Percentiles rank a stretch among this genome's conserved stretches.
These are phyloP conservation scores for Penicillium brasilianum DNA, from an alignment of 2,329 filamentous ascomycete genomes.

Conservation along the genomic window DNA sequence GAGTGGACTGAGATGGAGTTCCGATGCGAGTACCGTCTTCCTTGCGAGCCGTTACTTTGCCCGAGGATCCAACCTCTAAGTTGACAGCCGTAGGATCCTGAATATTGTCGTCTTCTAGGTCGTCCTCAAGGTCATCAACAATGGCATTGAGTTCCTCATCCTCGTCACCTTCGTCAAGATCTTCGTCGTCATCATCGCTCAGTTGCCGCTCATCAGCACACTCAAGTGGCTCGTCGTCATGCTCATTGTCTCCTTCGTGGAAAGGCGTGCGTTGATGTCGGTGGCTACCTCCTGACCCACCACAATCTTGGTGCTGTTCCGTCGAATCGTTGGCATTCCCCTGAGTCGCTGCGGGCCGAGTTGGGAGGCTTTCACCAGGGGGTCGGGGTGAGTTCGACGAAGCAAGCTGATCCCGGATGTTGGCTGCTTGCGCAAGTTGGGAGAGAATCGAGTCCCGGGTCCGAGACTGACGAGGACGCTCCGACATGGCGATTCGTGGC, in stretches of 20 bases:
- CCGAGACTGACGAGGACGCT: conserved; percentile 69
- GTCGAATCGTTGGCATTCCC: conserved; percentile 49
- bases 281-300: conserved; percentile 58
- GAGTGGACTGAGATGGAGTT: conserved; percentile 72
- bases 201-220: conserved; percentile 91
- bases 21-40: conserved; percentile 87
- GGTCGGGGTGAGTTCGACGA: conserved; percentile 28
- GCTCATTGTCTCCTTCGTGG: conserved; percentile 64
- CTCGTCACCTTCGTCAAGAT: conserved; percentile 61
- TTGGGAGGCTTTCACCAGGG: conserved; percentile 25
- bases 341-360: conserved; percentile 20
- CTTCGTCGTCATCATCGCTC: conserved; percentile 68
- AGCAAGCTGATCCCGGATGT: conserved; percentile 59
- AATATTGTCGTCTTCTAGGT: conserved; percentile 74
- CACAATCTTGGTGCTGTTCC: conserved; percentile 45
- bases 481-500: conserved; percentile 81
- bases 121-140: conserved; percentile 87
- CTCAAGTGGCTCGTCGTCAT: conserved; percentile 74
- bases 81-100: conserved; percentile 87
- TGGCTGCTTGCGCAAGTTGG: conserved; percentile 73
- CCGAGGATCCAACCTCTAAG: conserved; percentile 83
- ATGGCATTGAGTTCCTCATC: conserved; percentile 76
- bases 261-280: conserved; percentile 65
- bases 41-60: conserved; percentile 86
- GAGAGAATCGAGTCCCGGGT: conserved; percentile 67